Base-by-base conservation (phyloP, 2,329 filamentous ascomycete genomes). In the Westerdykella aurantiaca region DNA sequence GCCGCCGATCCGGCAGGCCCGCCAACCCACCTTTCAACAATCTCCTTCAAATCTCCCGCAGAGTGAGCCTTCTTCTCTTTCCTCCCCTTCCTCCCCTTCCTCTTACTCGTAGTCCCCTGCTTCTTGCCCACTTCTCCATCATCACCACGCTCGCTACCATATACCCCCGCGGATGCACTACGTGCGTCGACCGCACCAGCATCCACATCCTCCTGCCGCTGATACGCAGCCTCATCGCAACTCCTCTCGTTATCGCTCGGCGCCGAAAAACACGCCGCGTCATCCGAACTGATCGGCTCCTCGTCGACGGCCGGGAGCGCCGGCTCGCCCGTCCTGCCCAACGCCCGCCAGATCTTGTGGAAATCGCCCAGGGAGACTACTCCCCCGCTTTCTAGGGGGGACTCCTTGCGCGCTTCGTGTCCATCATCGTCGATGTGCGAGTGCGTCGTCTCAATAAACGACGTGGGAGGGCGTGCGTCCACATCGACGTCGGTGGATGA, bases 201-300 rank as follows among this genome's bases (percentile, higher is more conserved):
- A 9, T 12, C 25, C 4, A 9, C 11, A 9, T 3, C 25, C 7
- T 12, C 25, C 25, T 29, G 25, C 25, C 9, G 7, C 25, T 10
- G 11, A 29, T 29, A 29, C 25, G 25, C 25, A 10, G 9, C 25
- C 25, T 29, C 25, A 12, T 29, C 25, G 3, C 25, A 9, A 29
- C 25, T 29, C 25, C 25, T 29, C 25, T 29, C n/a, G 7, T 29
- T 39, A 17, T 21, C 34, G 13, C 10, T 31, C 10, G 25, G 42
- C 1, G n/a, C 37, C 12, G 65, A 66, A 6, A 64, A 55, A 31
- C 25, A 29, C 25, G 4, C 25, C 25, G 66, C 68, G n/a, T 72
- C 71, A 45, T 73, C 71, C 9, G 69, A 72, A 23, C 64, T 66
- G 43, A 72, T 73, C 1, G 56, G 65, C 44, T 58, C 61, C 11